phyloP scores from a whole-genome alignment of 2,329 filamentous ascomycete species.

The Pezicula radicicola region DNA sequence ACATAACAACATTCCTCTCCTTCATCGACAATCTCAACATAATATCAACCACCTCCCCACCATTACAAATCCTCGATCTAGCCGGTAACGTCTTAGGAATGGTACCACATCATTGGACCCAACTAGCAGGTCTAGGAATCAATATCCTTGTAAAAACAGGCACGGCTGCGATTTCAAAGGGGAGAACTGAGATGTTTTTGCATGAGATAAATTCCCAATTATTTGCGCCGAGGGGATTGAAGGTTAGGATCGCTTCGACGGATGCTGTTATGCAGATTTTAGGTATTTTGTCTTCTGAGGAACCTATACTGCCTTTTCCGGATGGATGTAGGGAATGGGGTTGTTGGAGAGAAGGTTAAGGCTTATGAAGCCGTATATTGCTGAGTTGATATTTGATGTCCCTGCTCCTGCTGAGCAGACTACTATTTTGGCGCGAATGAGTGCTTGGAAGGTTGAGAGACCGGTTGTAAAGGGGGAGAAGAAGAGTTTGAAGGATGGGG shows the following conservation, averaged over 20 bases:
- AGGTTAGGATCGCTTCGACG: constrained; percentile 23
- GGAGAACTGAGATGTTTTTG: constrained; percentile 26
- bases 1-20: constrained; percentile 23
- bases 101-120: constrained; percentile 26
- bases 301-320: constrained; percentile 18
- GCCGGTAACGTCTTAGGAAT: constrained; percentile 21
- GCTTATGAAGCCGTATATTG: constrained; percentile 9
- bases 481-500: constrained; percentile 21
- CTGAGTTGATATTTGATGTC: constrained; percentile 9
- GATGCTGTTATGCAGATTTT: constrained; percentile 21
- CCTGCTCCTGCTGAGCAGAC: constrained; percentile 7
- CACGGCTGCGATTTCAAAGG: constrained; percentile 21
- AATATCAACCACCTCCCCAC: constrained; percentile 28
- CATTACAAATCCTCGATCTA: constrained; percentile 22
- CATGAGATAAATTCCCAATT: constrained; percentile 27
- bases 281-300: constrained; percentile 17
- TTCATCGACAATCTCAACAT: constrained; percentile 36
- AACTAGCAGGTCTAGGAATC: constrained; percentile 17
- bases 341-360: constrained; percentile 1
- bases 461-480: constrained; percentile 17
- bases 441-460: constrained; percentile 23
- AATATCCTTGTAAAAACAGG: constrained; percentile 18
- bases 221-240: constrained; percentile 29
- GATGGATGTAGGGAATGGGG: constrained; percentile 13
- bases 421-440: constrained; percentile 20